A percentile compares a stretch with the other conserved stretches of the same genome.
Evolutionary conservation across 352 stramenopile species (phyloP).

Genomic region (Globisporangium nagaii): DNA sequence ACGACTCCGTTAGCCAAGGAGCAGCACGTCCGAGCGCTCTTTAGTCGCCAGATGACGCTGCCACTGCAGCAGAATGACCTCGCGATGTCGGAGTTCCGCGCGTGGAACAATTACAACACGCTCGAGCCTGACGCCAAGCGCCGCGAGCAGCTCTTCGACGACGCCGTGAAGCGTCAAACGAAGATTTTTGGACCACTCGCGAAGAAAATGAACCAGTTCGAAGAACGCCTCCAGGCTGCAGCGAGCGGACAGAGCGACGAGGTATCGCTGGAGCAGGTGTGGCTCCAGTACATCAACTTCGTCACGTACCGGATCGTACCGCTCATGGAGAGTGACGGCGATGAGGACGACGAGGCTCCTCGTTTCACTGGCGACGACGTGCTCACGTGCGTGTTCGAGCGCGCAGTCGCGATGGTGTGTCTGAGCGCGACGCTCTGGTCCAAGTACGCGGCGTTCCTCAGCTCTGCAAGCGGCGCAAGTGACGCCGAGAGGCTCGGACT

Average conservation of each 20-base stretch:
- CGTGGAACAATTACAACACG: slow-evolving; percentile 65
- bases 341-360: background rate
- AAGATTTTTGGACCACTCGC: slow-evolving; percentile 36
- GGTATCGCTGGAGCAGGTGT: slow-evolving; percentile 24
- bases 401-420: slow-evolving; percentile 45
- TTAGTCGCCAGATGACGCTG: slow-evolving; percentile 44
- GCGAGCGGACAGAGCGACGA: slow-evolving; percentile 10
- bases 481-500: slow-evolving; percentile 17
- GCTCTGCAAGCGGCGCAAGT: background rate
- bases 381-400: slow-evolving; percentile 50
- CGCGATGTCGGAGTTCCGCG: slow-evolving; percentile 67
- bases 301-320: slow-evolving; percentile 40
- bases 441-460: slow-evolving; percentile 42
- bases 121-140: slow-evolving; percentile 14
- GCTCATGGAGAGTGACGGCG: slow-evolving; percentile 14
- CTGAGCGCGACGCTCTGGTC: slow-evolving; percentile 50
- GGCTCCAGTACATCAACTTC: slow-evolving; percentile 66
- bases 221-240: slow-evolving; percentile 18
- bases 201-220: slow-evolving; percentile 62
- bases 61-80: slow-evolving; percentile 71
- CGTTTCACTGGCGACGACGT: slow-evolving; percentile 14
- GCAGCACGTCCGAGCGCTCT: slow-evolving; percentile 29
- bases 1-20: slow-evolving; percentile 26
- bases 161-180: slow-evolving; percentile 29
- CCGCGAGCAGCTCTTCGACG: slow-evolving; percentile 15